Evolutionary conservation across 1,139 yeast species (phyloP).

Genomic region (Yamadazyma diddensiae): DNA sequence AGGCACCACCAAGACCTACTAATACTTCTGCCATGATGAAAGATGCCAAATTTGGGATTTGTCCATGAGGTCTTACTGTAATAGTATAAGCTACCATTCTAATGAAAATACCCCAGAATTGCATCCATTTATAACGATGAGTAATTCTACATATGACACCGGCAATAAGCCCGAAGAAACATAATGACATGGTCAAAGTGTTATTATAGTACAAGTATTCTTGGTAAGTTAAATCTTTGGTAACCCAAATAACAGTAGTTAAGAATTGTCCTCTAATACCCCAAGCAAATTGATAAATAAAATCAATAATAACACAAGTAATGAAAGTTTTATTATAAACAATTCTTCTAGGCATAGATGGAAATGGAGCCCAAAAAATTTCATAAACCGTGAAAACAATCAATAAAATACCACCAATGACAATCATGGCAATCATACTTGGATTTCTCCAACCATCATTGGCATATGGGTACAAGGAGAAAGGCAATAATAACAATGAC

Average conservation of each 20-base stretch:
- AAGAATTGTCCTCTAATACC: conserved; percentile 16
- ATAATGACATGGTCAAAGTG: conserved; percentile 30
- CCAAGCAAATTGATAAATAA: conserved; percentile 17
- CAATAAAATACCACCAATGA: conserved; percentile 29
- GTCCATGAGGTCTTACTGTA: conserved; percentile 16
- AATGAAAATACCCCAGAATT: conserved; percentile 23
- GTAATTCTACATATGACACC: conserved; percentile 26
- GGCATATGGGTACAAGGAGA: conserved; percentile 27
- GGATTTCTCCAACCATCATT: conserved; percentile 29
- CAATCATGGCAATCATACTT: conserved; percentile 35
- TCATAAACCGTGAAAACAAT: conserved; percentile 24
- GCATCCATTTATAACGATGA: conserved; percentile 30
- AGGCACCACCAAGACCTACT: conserved; percentile 30
- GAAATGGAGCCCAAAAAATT: conserved; percentile 25
- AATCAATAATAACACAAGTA: conserved; percentile 19
- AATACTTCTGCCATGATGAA: conserved; percentile 20
- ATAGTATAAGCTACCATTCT: conserved; percentile 28
- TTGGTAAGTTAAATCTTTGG: conserved; percentile 21
- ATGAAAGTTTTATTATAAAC: conserved; percentile 28
- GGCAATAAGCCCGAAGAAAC: conserved; percentile 30
- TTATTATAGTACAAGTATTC: conserved; percentile 34
- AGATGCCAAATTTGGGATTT: conserved; percentile 19
- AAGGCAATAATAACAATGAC: conserved; percentile 31
- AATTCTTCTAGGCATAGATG: conserved; percentile 32
- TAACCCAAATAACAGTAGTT: conserved; percentile 17